These are phyloP conservation scores for Salix koriyanagi DNA, from an alignment of 345 rosid genomes.

Conservation along the genomic window DNA sequence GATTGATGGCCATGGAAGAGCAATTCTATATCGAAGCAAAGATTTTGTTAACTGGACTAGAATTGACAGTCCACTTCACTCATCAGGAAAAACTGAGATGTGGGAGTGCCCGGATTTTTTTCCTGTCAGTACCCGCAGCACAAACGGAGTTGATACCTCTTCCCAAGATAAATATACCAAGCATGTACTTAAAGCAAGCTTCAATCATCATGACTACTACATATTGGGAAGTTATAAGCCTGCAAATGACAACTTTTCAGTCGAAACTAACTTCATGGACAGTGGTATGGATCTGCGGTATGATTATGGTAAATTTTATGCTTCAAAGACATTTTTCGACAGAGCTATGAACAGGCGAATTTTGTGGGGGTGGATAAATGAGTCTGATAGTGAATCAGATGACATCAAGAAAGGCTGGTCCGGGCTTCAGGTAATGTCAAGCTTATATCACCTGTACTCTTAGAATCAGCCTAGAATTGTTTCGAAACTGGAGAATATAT, in stretches of 20 bases:
- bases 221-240: constrained; percentile 46
- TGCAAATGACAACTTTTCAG: constrained; percentile 31
- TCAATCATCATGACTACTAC: constrained; percentile 45
- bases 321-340: constrained; percentile 65
- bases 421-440: constrained; percentile 51
- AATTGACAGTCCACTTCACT: constrained; percentile 31
- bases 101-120: constrained; percentile 73
- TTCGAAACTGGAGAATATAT: no score
- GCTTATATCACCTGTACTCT: no score
- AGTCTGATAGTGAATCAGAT: constrained; percentile 49
- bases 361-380: constrained; percentile 55
- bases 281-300: constrained; percentile 41
- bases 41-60: constrained; percentile 47
- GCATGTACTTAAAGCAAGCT: constrained; percentile 61
- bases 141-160: constrained; percentile 47
- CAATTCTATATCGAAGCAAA: constrained; percentile 40
- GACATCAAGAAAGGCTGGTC: constrained; percentile 66
- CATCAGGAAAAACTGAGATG: constrained; percentile 39
- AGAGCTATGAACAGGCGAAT: constrained; percentile 49
- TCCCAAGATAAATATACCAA: constrained; percentile 25
- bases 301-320: constrained; percentile 66
- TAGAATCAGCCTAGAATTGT: no score
- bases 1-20: constrained; percentile 34
- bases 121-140: constrained; percentile 38
- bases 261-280: constrained; percentile 39